Evolutionary conservation across 2,329 filamentous ascomycete genomes (phyloP), one percentile per base, ranked within the genome.

Genomic region (Monilinia laxa): DNA sequence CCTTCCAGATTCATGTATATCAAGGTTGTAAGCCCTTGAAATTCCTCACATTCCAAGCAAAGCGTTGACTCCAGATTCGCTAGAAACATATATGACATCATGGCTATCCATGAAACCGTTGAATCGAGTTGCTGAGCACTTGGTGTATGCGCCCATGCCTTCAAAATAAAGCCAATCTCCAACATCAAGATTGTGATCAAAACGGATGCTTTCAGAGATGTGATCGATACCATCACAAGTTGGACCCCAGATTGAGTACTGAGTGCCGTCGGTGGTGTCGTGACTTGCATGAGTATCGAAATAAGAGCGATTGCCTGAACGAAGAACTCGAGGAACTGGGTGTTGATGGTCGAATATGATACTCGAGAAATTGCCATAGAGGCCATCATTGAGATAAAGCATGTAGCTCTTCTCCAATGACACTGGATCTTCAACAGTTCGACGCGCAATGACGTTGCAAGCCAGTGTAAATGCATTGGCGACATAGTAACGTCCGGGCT

Each of bases 291-390:
- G 66, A 70, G 83, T 80, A 79, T 88, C 80, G 77, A 88, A 89
- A 75, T 87, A 76, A 70, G 85, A 84, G 68, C 82, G 80, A 70
- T 83, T 79, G 68, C 84, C 82, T 25, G 84, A 81, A 71, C 87
- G 89, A 65, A 99, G 83, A 67, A 98, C 85, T 79, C 90, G 91
- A 66, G 94, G 92, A 56, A 90, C 80, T 1, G 95, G 95, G 75
- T 96, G 86, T 83, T 99, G 95, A 80, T 98, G 95, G 76, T 98
- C 95, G 78, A 97, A 99, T 83, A 98, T 97, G 84, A 98, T 98
- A 86, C 93, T 96, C 72, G 92, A 96, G 77, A 99, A 98, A 82
- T 98, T 98, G 75, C 95, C 95, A 76, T 99, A 99, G 64, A 98
- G 90, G 38, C 95, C 95, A 73, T 99, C 95, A 77, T 99, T 99